Evolutionary conservation across 352 stramenopile genomes (phyloP).

Genomic region (Globisporangium paroecandrum): DNA sequence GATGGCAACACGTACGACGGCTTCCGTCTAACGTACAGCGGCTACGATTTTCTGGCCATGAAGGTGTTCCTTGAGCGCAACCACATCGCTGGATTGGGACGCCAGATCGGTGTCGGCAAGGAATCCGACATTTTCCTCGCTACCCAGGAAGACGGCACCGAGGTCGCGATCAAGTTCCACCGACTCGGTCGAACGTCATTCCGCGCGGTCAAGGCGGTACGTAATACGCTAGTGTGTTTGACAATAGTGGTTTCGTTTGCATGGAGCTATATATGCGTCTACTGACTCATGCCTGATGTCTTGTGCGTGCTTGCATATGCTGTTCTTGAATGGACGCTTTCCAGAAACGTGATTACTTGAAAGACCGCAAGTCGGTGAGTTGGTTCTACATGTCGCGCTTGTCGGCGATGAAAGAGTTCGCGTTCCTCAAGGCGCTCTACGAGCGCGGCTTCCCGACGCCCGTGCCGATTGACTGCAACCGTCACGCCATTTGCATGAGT

Average conservation of each 20-base stretch:
- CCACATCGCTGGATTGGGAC: constrained; percentile 88
- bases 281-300: neutral
- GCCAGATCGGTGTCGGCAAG: constrained; percentile 98
- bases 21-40: constrained; percentile 97
- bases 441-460: constrained; percentile 97
- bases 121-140: constrained; percentile 99
- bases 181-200: constrained; percentile 98
- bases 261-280: neutral
- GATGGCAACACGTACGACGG: constrained; percentile 96
- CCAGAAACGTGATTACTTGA: constrained; percentile 98
- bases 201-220: constrained; percentile 90
- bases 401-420: constrained; percentile 98
- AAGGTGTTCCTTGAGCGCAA: constrained; percentile 93
- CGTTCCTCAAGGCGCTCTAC: constrained; percentile 98
- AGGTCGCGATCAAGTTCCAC: constrained; percentile 99
- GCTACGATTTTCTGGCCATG: constrained; percentile 99
- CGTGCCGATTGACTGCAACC: constrained; percentile 96
- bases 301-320: constrained; percentile 4
- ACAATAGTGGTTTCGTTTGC: neutral
- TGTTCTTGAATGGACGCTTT: constrained; percentile 1
- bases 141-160: constrained; percentile 90
- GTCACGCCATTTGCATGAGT: constrained; percentile 97
- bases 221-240: constrained; percentile 1
- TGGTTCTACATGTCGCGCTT: constrained; percentile 99
- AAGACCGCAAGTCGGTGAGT: constrained; percentile 91